Evolutionary conservation across 139 green algal species (phyloP), one percentile per base, ranked within the genome.

Genomic region (Asterochloris sp.): DNA sequence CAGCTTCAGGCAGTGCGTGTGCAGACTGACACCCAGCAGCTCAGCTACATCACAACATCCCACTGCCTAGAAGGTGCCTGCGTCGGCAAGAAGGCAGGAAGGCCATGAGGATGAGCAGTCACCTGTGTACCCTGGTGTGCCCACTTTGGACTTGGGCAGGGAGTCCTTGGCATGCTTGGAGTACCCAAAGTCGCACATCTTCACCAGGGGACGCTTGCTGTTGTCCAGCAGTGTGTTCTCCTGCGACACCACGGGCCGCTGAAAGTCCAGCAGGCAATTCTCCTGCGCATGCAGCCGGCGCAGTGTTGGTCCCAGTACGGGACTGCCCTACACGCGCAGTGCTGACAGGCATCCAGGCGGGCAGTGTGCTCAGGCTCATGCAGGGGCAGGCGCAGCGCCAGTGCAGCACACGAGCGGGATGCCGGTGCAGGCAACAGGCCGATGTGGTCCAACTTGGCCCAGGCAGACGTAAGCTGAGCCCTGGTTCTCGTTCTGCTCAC

Each of bases 161-260:
- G 87, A 92, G 84, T 96, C 88, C 19, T 93, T 85, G 75, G 95
- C 94, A 78, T 91, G 85, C 83, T 97, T 97, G 24, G 89, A 93
- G 86, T 95, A 95, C 10, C 95, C 95, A 93, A 98, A 98, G 85
- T 98, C 95, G 85, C 95, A 98, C 63, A 98, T 94, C 86, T 98
- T 98, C 28, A 98, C 79, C 73, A 92, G 85, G 13, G 90, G 91
- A 74, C 90, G 88, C 84, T 90, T 90, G 83, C 87, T 86, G 63
- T 81, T 83, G 82, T 87, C 87, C 82, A 92, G 88, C 87, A 95
- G 85, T 29, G 91, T 92, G 87, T 95, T 95, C 80, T 96, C 93
- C 80, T 98, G 90, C 28, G 62, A 15, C 19, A 69, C 62, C 12
- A n/a, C 12, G 38, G 38, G 38, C 38, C 38, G 38, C 38, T 54